phyloP scores from a whole-genome alignment of 441 rosid species.

The Syzygium syzygioides region DNA sequence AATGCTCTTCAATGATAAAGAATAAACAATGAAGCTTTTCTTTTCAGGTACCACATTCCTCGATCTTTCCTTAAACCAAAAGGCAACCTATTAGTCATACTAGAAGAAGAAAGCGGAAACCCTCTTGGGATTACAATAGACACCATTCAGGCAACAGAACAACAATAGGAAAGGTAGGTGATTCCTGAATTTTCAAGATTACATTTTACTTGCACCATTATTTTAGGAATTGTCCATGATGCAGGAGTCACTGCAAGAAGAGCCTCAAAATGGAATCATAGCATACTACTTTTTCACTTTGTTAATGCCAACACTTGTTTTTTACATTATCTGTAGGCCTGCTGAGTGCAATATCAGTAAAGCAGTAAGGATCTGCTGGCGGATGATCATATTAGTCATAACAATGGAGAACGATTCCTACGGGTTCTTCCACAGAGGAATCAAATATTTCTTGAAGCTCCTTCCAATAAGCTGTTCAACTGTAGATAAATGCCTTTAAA shows the following conservation, averaged over 20 bases:
- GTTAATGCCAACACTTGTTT: neutral
- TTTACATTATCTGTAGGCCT: neutral
- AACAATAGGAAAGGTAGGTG: neutral
- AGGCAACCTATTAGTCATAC: conserved; percentile 47
- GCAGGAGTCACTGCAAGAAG: neutral
- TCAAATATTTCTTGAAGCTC: neutral
- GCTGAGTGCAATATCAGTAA: neutral
- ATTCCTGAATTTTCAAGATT: neutral
- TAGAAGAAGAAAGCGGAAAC: conserved; percentile 66
- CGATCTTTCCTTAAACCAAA: conserved; percentile 41
- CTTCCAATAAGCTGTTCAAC: neutral
- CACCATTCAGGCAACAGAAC: conserved; percentile 24
- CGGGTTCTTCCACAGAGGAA: neutral
- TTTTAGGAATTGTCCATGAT: neutral
- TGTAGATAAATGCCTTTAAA: neutral
- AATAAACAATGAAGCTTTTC: neutral
- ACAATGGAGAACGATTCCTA: neutral
- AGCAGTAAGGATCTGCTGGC: neutral
- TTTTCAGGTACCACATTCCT: conserved; percentile 63
- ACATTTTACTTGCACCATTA: neutral
- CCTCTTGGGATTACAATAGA: conserved; percentile 52
- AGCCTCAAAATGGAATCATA: neutral
- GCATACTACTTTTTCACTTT: neutral
- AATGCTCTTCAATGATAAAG: neutral
- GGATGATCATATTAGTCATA: neutral